phyloP scores from a whole-genome alignment of 345 rosid species.

The Atalantia buxifolia region DNA sequence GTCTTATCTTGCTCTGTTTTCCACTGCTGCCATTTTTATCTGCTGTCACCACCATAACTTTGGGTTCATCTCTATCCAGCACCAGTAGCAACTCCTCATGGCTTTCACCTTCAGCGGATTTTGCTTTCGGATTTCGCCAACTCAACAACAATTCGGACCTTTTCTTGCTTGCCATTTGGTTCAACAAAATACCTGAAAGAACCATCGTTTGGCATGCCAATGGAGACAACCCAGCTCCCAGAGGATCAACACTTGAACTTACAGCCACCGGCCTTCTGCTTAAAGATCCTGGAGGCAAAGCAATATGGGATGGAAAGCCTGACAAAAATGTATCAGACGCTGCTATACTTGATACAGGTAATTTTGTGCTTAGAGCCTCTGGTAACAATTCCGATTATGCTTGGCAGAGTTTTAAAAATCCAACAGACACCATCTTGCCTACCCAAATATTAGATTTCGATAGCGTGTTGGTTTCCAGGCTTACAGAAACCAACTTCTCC shows the following conservation, averaged over 20 bases:
- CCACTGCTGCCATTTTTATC: not conserved
- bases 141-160: constrained; percentile 9
- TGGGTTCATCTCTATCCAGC: constrained; percentile 8
- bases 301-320: constrained; percentile 8
- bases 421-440: constrained; percentile 40
- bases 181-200: constrained; percentile 25
- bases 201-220: constrained; percentile 32
- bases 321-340: not conserved
- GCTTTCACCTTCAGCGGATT: constrained; percentile 23
- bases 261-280: constrained; percentile 10
- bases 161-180: constrained; percentile 35
- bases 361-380: constrained; percentile 29
- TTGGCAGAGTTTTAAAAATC: constrained; percentile 45
- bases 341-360: constrained; percentile 32
- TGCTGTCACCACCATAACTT: constrained; percentile 7
- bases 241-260: constrained; percentile 28
- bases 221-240: constrained; percentile 12
- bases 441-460: constrained; percentile 24
- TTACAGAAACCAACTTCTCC: constrained; percentile 9
- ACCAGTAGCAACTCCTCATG: constrained; percentile 11
- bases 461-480: constrained; percentile 14
- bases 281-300: constrained; percentile 13
- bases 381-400: constrained; percentile 6
- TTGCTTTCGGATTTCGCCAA: constrained; percentile 26
- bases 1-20: not conserved